Conservation (phyloP, 73 alveolate genomes). For the Paramecium octaurelia region DNA sequence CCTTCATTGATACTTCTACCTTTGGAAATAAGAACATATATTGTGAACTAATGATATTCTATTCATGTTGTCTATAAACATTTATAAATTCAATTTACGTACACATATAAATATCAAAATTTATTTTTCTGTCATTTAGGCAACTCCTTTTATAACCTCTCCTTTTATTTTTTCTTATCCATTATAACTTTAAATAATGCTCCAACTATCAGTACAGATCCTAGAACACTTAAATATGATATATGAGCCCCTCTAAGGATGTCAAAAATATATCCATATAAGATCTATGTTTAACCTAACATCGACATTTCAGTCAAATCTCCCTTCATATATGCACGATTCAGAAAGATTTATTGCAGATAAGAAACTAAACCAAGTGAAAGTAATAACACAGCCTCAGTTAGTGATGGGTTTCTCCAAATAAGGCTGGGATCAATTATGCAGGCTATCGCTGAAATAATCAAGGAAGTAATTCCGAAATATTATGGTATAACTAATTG, state of each 20-base stretch:
- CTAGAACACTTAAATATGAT: not conserved
- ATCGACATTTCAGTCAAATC: not conserved
- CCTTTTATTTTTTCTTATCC: not conserved
- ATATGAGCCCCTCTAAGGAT: not conserved
- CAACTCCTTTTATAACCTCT: not conserved
- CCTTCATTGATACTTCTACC: not conserved
- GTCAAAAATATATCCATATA: constrained; percentile 7
- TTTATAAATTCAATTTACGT: not conserved
- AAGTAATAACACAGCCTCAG: not conserved
- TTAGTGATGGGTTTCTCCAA: not conserved
- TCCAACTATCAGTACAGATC: not conserved
- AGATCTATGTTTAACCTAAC: not conserved
- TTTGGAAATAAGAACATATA: not conserved
- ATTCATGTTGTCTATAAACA: not conserved
- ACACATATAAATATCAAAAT: not conserved
- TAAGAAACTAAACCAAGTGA: not conserved
- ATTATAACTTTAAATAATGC: not conserved
- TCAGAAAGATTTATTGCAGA: not conserved
- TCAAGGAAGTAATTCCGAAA: not conserved
- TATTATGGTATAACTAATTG: not conserved
- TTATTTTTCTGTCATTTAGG: not conserved
- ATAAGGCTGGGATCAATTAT: not conserved
- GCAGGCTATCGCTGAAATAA: not conserved
- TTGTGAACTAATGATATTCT: not conserved
- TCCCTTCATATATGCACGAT: constrained; percentile 43